Conservation (phyloP, 73 alveolate species). For the Paramecium sonneborni region DNA sequence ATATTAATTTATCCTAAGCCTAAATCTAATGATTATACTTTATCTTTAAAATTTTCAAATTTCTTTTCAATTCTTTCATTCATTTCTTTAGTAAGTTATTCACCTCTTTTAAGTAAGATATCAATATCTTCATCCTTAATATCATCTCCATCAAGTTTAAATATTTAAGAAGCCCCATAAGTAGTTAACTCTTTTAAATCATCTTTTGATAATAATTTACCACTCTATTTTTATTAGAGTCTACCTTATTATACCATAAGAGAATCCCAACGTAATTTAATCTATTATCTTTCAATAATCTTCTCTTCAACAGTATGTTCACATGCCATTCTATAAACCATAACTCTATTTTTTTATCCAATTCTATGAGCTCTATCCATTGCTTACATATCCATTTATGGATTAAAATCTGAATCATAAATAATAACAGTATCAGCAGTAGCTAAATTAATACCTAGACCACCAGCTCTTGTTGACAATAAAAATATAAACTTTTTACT, state of each 20-base stretch:
- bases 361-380: slow-evolving; percentile 99
- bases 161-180: slow-evolving; percentile 98
- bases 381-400: slow-evolving; percentile 98
- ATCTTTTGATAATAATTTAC: slow-evolving; percentile 83
- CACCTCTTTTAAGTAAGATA: slow-evolving; percentile 88
- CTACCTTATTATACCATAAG: slow-evolving; percentile 96
- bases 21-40: slow-evolving; percentile 64
- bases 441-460: slow-evolving; percentile 96
- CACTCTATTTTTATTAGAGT: slow-evolving; percentile 76
- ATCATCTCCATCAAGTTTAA: slow-evolving; percentile 73
- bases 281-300: slow-evolving; percentile 94
- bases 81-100: slow-evolving; percentile 81
- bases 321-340: slow-evolving; percentile 92
- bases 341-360: slow-evolving; percentile 96
- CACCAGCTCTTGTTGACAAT: slow-evolving; percentile 98
- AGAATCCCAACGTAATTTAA: slow-evolving; percentile 95
- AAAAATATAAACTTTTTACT: slow-evolving; percentile 89
- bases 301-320: slow-evolving; percentile 97
- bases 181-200: slow-evolving; percentile 95
- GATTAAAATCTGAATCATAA: slow-evolving; percentile 99
- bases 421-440: slow-evolving; percentile 99
- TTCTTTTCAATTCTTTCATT: slow-evolving; percentile 60
- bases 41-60: slow-evolving; percentile 80
- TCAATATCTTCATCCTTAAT: slow-evolving; percentile 95
- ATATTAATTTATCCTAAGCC: slow-evolving; percentile 75